Conservation (phyloP, 345 rosid genomes). For the Cardiospermum halicacabum region DNA sequence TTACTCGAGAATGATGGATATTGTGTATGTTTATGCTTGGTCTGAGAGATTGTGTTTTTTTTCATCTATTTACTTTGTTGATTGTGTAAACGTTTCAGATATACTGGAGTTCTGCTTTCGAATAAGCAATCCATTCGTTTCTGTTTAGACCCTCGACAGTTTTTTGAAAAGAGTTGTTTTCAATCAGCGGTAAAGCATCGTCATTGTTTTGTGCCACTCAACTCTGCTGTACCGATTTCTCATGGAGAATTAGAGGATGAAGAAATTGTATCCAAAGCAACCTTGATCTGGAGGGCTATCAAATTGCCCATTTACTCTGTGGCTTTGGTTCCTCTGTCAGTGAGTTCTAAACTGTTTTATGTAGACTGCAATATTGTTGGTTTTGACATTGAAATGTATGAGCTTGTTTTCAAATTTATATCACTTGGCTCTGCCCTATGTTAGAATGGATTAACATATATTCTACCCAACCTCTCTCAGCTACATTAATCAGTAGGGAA, state of each 20-base stretch:
- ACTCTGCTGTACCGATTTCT: conserved; percentile 3
- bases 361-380: not conserved
- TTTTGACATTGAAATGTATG: not conserved
- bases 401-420: not conserved
- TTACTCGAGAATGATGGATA: not conserved
- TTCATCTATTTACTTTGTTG: not conserved
- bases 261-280: conserved; percentile 43
- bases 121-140: conserved; percentile 13
- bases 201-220: not conserved
- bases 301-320: conserved; percentile 83
- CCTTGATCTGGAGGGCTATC: conserved; percentile 86
- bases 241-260: conserved; percentile 26
- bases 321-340: conserved; percentile 82
- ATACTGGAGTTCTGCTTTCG: conserved; percentile 15
- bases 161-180: conserved; percentile 7
- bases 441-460: not conserved
- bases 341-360: conserved; percentile 24
- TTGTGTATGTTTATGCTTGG: not conserved
- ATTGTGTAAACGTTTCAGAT: conserved; percentile 26
- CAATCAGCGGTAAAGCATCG: conserved; percentile 6
- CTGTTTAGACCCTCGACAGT: not conserved
- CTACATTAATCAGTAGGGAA: too few relatives aligned
- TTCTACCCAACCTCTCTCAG: too few relatives aligned
- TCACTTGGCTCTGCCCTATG: not conserved
- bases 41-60: not conserved